Evolutionary conservation across 2,329 filamentous ascomycete species (phyloP).

Genomic region (Xylaria polymorpha): DNA sequence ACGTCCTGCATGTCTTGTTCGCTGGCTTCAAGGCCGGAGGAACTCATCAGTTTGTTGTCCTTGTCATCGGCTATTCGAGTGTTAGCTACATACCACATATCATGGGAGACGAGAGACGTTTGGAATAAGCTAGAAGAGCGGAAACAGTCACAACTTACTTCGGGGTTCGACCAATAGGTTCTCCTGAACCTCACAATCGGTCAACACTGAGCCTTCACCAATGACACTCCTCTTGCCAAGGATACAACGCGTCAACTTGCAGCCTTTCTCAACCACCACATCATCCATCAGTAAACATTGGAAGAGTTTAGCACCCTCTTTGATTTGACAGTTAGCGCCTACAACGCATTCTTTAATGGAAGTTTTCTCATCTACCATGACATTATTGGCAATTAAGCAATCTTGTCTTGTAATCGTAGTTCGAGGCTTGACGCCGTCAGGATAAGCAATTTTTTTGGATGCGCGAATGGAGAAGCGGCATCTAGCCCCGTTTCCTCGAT

Average conservation of each 20-base stretch:
- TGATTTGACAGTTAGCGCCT: conserved; percentile 87
- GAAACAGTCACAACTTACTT: conserved; percentile 62
- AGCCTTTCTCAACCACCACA: conserved; percentile 84
- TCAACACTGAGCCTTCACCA: conserved; percentile 83
- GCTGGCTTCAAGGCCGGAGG: conserved; percentile 72
- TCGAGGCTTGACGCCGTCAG: conserved; percentile 80
- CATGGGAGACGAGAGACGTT: not conserved
- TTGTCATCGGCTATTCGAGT: conserved; percentile 69
- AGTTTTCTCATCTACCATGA: conserved; percentile 86
- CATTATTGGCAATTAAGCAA: conserved; percentile 87
- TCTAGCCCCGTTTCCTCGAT: conserved; percentile 70
- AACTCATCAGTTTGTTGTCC: conserved; percentile 75
- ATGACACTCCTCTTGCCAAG: conserved; percentile 83
- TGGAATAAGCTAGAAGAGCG: not conserved
- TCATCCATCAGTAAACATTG: conserved; percentile 94
- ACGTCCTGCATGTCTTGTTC: conserved; percentile 67
- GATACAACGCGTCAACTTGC: conserved; percentile 87
- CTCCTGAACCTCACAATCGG: conserved; percentile 92
- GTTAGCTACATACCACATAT: conserved; percentile 43
- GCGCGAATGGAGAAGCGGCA: conserved; percentile 77
- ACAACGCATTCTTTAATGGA: conserved; percentile 94
- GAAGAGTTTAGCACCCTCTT: conserved; percentile 84
- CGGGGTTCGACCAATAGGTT: conserved; percentile 85
- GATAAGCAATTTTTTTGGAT: conserved; percentile 83
- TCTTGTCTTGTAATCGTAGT: conserved; percentile 86